phyloP scores from a whole-genome alignment of 2,329 filamentous ascomycete species.

The Setomelanomma holmii region DNA sequence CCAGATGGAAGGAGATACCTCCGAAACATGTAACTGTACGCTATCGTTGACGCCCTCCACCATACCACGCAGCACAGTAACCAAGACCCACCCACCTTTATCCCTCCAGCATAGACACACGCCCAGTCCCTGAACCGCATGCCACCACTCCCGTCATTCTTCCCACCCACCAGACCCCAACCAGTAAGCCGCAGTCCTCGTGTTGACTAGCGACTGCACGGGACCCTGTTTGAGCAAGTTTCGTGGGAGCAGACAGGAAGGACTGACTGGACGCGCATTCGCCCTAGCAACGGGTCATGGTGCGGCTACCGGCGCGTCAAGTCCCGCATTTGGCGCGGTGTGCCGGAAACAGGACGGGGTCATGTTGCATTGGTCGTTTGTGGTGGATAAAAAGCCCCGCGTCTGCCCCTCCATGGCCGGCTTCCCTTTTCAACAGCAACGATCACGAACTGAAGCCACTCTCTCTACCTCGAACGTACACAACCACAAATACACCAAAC shows the following conservation, averaged over 20 bases:
- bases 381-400: background rate
- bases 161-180: no score
- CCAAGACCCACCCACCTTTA: background rate
- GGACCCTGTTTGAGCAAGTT: no score
- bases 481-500: constrained; percentile 3
- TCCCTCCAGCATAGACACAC: no score
- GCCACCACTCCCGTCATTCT: background rate
- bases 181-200: background rate
- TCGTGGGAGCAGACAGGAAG: no score
- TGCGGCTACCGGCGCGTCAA: background rate
- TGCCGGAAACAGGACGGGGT: background rate
- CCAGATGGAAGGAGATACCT: no score
- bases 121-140: no score
- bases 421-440: background rate
- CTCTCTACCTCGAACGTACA: constrained; percentile 3
- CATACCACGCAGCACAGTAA: no score
- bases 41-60: no score
- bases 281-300: background rate
- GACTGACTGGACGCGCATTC: no score
- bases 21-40: no score
- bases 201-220: no score
- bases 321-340: background rate
- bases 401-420: background rate
- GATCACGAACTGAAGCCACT: background rate
- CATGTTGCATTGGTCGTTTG: background rate